Evolutionary conservation across 768 basidiomycete species (phyloP), one percentile per base, ranked within the genome.

Genomic region (Pleurotus tuoliensis): DNA sequence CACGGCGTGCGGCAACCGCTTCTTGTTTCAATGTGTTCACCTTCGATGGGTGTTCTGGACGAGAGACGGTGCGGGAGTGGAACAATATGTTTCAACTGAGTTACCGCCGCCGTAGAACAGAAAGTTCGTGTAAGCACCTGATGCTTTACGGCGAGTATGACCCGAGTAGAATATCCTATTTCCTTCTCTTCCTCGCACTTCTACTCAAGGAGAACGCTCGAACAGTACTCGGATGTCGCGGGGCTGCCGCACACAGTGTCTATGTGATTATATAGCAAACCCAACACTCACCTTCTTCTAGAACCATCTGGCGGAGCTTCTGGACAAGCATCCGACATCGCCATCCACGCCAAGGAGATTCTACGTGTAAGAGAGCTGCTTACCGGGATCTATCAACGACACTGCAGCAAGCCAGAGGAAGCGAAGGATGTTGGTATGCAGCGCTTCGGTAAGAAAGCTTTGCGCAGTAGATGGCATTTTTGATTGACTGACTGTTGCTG

Each of bases 281-380:
- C 11, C 30, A 34, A 53, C n/a, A 50, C 48, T 50, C 53, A 15
- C 49, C 46, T 60, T 55, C 51, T 47, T 49, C 52, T 74, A 97
- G 95, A 98, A 71, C 96, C 96, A 0, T 96, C 94, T 37, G 96
- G 96, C 55, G 96, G 95, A 39, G 94, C 94, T 45, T 90, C 90
- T 27, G 96, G 96, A 3, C 94, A 96, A 69, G 96, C 96, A 18
- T 88, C 88, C 40, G 96, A 98, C 71, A 96, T 98, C 62, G 92
- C 94, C n/a, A 95, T 96, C 59, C 93, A 96, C 67, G 96, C 96
- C 3, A 91, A 90, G 69, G 94, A 98, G 73, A 98, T 98, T 64
- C 80, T 98, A 24, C 86, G 94, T 41, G 87, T 95, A 59, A 82
- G 95, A 44, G 82, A 90, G 59, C 70, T 87, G 3, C 76, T 98